Percentiles rank a stretch among this genome's conserved stretches.
Conservation (phyloP, 352 stramenopile genomes). For the Phytophthora tentaculata region DNA sequence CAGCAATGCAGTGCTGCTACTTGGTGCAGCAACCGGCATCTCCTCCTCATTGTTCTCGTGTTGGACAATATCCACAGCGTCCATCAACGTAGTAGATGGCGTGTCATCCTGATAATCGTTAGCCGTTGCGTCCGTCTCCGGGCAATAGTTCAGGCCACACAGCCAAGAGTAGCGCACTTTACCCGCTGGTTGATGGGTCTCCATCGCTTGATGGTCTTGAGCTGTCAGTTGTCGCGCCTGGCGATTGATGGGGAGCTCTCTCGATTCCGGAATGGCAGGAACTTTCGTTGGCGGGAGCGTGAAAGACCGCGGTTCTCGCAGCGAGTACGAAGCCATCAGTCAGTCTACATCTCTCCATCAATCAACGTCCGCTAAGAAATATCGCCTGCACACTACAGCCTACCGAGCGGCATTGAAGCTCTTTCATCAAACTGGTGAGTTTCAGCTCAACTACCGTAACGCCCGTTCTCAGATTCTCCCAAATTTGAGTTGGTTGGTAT, state of each 20-base stretch:
- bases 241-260: constrained; percentile 19
- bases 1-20: background rate
- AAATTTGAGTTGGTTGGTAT: no score
- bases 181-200: background rate
- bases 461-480: background rate
- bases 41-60: constrained; percentile 4
- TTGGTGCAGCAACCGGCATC: background rate
- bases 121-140: no score
- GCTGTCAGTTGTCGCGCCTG: constrained; percentile 5
- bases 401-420: no score
- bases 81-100: background rate
- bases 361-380: constrained; percentile 12
- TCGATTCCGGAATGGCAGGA: constrained; percentile 22
- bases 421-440: no score
- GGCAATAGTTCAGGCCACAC: constrained; percentile 5
- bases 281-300: constrained; percentile 17
- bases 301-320: constrained; percentile 1
- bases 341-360: constrained; percentile 19
- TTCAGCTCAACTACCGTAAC: background rate
- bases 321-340: constrained; percentile 13
- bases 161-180: background rate
- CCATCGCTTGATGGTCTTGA: background rate
- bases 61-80: constrained; percentile 8
- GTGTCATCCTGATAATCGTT: no score
- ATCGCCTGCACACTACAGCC: constrained; percentile 8